These are phyloP conservation scores for Aureobasidium uvarum DNA, from an alignment of 2,329 filamentous ascomycete species.

Conservation along the genomic window DNA sequence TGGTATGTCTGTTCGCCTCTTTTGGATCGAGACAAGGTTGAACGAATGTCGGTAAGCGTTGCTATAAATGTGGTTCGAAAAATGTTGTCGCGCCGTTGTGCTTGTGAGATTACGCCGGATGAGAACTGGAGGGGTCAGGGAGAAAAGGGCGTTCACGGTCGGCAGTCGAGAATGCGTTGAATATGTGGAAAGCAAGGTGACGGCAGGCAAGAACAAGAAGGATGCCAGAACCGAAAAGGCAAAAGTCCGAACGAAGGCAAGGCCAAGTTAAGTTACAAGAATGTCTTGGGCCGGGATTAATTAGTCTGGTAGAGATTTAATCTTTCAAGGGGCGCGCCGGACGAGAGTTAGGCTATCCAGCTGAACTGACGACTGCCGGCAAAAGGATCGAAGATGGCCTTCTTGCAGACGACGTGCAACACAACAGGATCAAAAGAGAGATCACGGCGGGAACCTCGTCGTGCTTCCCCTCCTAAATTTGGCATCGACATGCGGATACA, in stretches of 20 bases:
- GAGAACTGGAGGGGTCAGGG: not conserved
- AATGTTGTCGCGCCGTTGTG: slow-evolving; percentile 14
- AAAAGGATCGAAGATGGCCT: not conserved
- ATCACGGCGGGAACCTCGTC: not conserved
- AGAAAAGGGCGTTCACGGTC: not conserved
- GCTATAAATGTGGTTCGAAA: not conserved
- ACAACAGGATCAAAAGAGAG: not conserved
- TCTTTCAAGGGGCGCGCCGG: slow-evolving; percentile 13
- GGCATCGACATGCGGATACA: not conserved
- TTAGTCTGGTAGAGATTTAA: slow-evolving; percentile 6
- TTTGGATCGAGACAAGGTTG: not conserved
- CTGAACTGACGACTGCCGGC: not conserved
- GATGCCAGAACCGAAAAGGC: not conserved
- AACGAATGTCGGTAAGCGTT: slow-evolving; percentile 1
- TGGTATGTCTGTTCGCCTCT: not conserved
- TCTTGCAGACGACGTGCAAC: slow-evolving; percentile 5
- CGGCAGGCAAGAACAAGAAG: not conserved
- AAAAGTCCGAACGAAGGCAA: not conserved
- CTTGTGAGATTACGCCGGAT: slow-evolving; percentile 5
- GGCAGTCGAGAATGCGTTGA: not conserved
- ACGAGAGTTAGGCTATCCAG: not conserved
- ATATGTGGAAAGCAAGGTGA: not conserved
- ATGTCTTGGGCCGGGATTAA: slow-evolving; percentile 7
- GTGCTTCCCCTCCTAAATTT: not conserved
- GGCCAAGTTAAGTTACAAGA: not conserved